Percentiles rank a stretch among this genome's conserved stretches.
Evolutionary conservation across 148 eudicot genomes (phyloP).

Genomic region (Spergularia marina): DNA sequence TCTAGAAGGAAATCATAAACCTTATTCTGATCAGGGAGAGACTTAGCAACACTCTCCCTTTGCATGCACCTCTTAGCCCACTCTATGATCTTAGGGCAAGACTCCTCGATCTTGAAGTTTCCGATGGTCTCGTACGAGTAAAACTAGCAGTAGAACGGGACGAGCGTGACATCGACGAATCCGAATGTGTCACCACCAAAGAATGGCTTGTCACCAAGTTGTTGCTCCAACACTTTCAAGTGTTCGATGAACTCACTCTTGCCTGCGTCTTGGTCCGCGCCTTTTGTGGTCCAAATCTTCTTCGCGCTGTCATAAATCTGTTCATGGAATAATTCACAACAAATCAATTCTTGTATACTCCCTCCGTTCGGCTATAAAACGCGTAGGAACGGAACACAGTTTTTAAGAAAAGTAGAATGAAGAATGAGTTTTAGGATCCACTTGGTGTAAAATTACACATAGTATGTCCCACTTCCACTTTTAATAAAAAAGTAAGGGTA

Average conservation of each 20-base stretch:
- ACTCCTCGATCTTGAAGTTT: conserved; percentile 34
- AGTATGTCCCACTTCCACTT: no score
- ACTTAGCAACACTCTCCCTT: conserved; percentile 39
- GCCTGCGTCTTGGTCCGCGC: conserved; percentile 36
- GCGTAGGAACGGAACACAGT: no score
- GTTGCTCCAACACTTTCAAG: conserved; percentile 34
- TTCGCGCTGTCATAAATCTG: conserved; percentile 35
- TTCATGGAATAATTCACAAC: neutral
- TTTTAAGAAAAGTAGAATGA: no score
- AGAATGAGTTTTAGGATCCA: no score
- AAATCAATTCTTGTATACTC: no score
- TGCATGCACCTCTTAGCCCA: conserved; percentile 49
- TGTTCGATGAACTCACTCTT: conserved; percentile 29
- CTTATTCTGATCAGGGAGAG: conserved; percentile 28
- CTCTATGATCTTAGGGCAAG: conserved; percentile 35
- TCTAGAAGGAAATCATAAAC: conserved; percentile 16
- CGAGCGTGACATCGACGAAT: conserved; percentile 34
- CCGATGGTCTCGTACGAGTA: conserved; percentile 30
- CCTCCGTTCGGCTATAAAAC: no score
- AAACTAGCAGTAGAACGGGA: conserved; percentile 43
- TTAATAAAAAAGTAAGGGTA: no score
- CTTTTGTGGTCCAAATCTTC: conserved; percentile 32
- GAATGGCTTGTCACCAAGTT: conserved; percentile 41
- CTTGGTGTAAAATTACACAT: no score
- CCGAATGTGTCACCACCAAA: conserved; percentile 51